These are phyloP conservation scores for Gossypium aridum DNA, from an alignment of 441 rosid genomes.

Conservation along the genomic window DNA sequence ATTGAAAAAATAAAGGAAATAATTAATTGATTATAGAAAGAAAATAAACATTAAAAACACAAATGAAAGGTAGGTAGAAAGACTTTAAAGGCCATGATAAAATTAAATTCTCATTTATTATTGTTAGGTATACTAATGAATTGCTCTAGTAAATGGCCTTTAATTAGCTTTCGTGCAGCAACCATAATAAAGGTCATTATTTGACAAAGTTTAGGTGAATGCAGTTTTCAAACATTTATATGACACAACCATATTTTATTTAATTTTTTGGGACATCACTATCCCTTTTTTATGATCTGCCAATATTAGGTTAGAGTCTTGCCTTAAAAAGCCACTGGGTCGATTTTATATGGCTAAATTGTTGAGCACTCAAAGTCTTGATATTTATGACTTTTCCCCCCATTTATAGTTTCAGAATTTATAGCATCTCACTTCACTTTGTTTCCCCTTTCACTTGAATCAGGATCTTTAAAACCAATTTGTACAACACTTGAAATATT, in stretches of 20 bases:
- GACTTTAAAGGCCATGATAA: slow-evolving; percentile 22
- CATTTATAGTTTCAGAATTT: background rate
- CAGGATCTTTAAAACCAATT: background rate
- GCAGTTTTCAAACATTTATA: slow-evolving; percentile 51
- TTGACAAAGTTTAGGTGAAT: slow-evolving; percentile 34
- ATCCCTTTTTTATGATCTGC: slow-evolving; percentile 2
- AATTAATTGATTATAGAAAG: background rate
- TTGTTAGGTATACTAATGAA: slow-evolving; percentile 43
- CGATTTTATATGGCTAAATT: background rate
- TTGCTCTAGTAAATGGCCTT: slow-evolving; percentile 29
- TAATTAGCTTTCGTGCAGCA: slow-evolving; percentile 23
- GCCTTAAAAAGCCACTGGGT: background rate
- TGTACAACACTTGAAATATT: background rate
- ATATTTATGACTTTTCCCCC: slow-evolving; percentile 13
- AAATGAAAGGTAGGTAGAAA: slow-evolving; percentile 20
- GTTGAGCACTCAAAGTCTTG: slow-evolving; percentile 1
- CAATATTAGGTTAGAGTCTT: slow-evolving; percentile 1
- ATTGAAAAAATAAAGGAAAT: too few relatives aligned
- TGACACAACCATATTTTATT: slow-evolving; percentile 30
- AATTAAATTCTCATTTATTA: slow-evolving; percentile 32
- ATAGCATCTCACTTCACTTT: background rate
- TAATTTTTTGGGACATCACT: slow-evolving; percentile 19
- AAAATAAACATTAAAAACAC: slow-evolving; percentile 6
- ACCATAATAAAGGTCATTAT: slow-evolving; percentile 23
- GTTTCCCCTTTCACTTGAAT: background rate